Conservation (phyloP, 306 rosid genomes). For the Gastrolobium bilobum region DNA sequence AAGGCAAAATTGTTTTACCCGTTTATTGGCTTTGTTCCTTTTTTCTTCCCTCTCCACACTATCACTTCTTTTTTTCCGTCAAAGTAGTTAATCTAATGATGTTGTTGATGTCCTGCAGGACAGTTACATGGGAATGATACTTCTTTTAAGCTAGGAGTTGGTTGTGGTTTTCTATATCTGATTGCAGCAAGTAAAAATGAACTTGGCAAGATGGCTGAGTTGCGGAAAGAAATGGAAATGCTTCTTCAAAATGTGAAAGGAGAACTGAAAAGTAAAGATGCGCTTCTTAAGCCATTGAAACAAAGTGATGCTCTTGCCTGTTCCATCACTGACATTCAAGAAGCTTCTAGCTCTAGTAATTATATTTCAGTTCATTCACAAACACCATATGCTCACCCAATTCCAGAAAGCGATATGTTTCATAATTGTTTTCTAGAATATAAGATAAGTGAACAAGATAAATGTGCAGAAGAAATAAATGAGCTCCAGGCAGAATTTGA, state of each 20-base stretch:
- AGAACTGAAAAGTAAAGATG: conserved; percentile 57
- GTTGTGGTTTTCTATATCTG: conserved; percentile 76
- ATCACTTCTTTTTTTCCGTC: background rate
- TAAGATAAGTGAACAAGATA: conserved; percentile 48
- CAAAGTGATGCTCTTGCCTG: conserved; percentile 52
- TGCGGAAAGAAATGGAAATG: conserved; percentile 79
- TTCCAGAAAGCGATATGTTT: conserved; percentile 43
- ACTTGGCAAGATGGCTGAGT: conserved; percentile 71
- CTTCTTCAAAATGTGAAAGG: conserved; percentile 72
- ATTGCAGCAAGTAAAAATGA: conserved; percentile 76
- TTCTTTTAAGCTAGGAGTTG: conserved; percentile 85
- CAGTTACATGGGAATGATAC: conserved; percentile 51
- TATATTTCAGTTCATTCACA: conserved; percentile 55
- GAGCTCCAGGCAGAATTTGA: conserved; percentile 82
- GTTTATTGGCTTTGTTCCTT: conserved; percentile 18
- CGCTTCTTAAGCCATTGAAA: conserved; percentile 46
- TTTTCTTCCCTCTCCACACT: background rate
- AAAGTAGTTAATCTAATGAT: background rate
- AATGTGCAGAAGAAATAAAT: conserved; percentile 62
- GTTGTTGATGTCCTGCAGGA: conserved; percentile 53
- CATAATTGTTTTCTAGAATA: conserved; percentile 46
- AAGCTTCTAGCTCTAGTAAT: conserved; percentile 59
- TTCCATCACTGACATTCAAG: conserved; percentile 61
- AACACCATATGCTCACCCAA: conserved; percentile 46
- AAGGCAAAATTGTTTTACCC: background rate